phyloP scores from a whole-genome alignment of 2,329 filamentous ascomycete genomes.

The Phoma herbarum region DNA sequence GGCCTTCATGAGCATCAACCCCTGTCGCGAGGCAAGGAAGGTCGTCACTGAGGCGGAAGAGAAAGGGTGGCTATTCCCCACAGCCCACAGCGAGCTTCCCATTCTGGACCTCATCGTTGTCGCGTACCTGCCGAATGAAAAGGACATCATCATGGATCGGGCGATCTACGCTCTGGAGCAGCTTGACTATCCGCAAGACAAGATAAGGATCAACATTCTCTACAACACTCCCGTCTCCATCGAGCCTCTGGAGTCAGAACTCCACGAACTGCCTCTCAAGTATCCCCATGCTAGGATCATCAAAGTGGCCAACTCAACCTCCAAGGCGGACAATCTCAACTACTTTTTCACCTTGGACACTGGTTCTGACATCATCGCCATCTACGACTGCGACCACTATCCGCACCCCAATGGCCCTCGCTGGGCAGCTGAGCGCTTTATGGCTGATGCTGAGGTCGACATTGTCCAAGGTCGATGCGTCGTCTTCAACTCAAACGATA shows the following conservation, averaged over 20 bases:
- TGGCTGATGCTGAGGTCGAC: slow-evolving; percentile 54
- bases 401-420: slow-evolving; percentile 59
- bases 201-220: slow-evolving; percentile 58
- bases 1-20: slow-evolving; percentile 52
- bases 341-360: slow-evolving; percentile 58
- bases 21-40: slow-evolving; percentile 49
- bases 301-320: slow-evolving; percentile 59
- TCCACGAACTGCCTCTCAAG: slow-evolving; percentile 50
- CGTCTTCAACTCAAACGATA: slow-evolving; percentile 58
- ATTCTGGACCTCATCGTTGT: slow-evolving; percentile 60
- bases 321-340: slow-evolving; percentile 62
- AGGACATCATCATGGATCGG: slow-evolving; percentile 60
- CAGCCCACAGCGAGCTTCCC: slow-evolving; percentile 52
- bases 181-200: slow-evolving; percentile 57
- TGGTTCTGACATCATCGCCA: slow-evolving; percentile 57
- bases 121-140: slow-evolving; percentile 61
- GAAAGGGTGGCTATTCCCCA: slow-evolving; percentile 55
- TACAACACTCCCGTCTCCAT: slow-evolving; percentile 61
- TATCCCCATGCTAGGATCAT: slow-evolving; percentile 56
- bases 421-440: slow-evolving; percentile 60
- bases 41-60: slow-evolving; percentile 50
- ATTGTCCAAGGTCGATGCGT: slow-evolving; percentile 62
- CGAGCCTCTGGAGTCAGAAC: slow-evolving; percentile 56
- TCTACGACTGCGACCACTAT: slow-evolving; percentile 62
- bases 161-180: slow-evolving; percentile 58